A percentile compares a stretch with the other conserved stretches of the same genome.
phyloP scores from a whole-genome alignment of 2,329 filamentous ascomycete genomes.

The Colletotrichum sansevieriae region DNA sequence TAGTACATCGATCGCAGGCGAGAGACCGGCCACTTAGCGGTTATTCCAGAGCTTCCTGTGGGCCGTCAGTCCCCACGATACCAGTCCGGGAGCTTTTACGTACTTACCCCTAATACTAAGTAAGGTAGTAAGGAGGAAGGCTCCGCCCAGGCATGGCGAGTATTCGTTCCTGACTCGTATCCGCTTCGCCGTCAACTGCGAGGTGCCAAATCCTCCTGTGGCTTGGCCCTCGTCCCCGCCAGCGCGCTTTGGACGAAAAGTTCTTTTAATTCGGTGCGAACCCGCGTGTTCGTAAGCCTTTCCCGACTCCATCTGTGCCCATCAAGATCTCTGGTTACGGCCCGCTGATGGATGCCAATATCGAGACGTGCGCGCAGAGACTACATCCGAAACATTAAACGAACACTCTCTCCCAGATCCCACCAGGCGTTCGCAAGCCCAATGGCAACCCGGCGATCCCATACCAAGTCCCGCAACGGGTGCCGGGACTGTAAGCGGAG shows the following conservation, averaged over 20 bases:
- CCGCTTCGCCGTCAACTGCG: not conserved
- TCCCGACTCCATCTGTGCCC: no score
- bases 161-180: constrained; percentile 29
- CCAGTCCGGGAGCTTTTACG: no score
- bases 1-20: no score
- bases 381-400: constrained; percentile 8
- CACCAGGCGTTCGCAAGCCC: not conserved
- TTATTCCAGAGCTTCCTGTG: no score
- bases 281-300: constrained; percentile 26
- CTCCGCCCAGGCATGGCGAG: constrained; percentile 31
- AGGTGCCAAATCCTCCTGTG: constrained; percentile 5
- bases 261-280: constrained; percentile 20
- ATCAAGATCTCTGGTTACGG: no score
- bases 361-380: not conserved
- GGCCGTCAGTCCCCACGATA: no score
- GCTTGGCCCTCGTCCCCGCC: not conserved
- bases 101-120: no score
- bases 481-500: constrained; percentile 50
- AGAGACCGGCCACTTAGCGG: no score
- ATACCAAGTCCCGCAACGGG: constrained; percentile 52
- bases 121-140: not conserved
- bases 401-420: not conserved
- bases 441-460: constrained; percentile 45
- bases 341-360: not conserved
- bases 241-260: not conserved